Conservation (phyloP, 495 filamentous ascomycete species). For the Aspergillus campestris region DNA sequence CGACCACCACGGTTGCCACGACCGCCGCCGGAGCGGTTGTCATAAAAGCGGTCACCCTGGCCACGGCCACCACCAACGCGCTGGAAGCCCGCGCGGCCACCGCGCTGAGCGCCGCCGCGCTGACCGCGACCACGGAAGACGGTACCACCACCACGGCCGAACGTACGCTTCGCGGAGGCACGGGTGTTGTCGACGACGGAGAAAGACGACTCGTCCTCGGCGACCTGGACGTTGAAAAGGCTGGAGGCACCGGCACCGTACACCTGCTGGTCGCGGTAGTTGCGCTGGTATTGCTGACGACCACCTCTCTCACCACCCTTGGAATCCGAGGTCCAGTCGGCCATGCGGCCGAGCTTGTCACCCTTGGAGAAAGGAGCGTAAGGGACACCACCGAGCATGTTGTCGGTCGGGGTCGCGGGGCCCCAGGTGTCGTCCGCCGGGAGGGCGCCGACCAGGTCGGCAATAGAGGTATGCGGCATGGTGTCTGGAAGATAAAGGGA, state of each 20-base stretch:
- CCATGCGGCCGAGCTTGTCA: conserved; percentile 98
- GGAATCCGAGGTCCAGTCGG: conserved; percentile 92
- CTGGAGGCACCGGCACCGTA: conserved; percentile 86
- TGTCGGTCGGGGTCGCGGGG: conserved; percentile 69
- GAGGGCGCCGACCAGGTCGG: conserved; percentile 51
- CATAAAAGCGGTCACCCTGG: conserved; percentile 54
- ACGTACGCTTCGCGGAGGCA: conserved; percentile 72
- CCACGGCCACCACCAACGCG: conserved; percentile 56
- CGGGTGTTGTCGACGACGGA: conserved; percentile 94
- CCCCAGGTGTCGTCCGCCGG: conserved; percentile 74
- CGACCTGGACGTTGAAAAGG: conserved; percentile 79
- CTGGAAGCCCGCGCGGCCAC: conserved; percentile 56
- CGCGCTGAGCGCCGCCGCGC: conserved; percentile 45
- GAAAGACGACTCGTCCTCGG: conserved; percentile 95
- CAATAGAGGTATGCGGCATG: conserved; percentile 51
- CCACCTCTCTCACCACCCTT: conserved; percentile 79
- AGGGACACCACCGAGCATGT: conserved; percentile 84
- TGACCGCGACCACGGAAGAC: conserved; percentile 82
- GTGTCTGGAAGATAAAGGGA: conserved; percentile 12
- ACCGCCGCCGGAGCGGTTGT: conserved; percentile 41
- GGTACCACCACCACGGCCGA: conserved; percentile 76
- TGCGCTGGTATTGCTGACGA: conserved; percentile 79
- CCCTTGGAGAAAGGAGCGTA: conserved; percentile 97
- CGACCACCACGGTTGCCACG: conserved; percentile 58
- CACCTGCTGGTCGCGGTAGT: conserved; percentile 93